These are phyloP conservation scores for Boletus mariae DNA, from an alignment of 1,284 basidiomycete genomes.

Conservation along the genomic window DNA sequence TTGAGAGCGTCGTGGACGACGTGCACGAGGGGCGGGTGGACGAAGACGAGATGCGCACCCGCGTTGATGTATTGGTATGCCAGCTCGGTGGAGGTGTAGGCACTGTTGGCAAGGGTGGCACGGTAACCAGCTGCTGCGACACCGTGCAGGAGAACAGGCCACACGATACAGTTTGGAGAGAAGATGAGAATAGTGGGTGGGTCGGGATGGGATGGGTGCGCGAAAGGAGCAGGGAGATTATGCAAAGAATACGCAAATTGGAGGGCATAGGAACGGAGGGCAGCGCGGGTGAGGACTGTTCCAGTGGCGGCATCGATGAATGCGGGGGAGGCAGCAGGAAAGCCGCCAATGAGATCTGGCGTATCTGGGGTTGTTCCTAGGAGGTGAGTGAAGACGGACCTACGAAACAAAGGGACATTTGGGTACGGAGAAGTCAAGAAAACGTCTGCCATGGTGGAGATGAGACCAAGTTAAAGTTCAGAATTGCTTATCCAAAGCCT, in stretches of 20 bases:
- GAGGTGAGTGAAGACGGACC: slow-evolving; percentile 54
- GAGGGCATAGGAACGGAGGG: slow-evolving; percentile 41
- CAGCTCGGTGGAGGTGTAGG: slow-evolving; percentile 44
- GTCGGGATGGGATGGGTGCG: slow-evolving; percentile 36
- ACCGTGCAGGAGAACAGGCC: slow-evolving; percentile 60
- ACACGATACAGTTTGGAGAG: slow-evolving; percentile 61
- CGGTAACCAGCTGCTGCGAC: slow-evolving; percentile 50
- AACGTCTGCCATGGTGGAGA: slow-evolving; percentile 13
- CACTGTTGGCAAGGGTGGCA: slow-evolving; percentile 45
- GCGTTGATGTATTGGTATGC: slow-evolving; percentile 53
- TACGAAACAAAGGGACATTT: slow-evolving; percentile 27
- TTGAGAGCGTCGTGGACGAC: slow-evolving; percentile 46
- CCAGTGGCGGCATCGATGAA: slow-evolving; percentile 68
- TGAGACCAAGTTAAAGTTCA: no score
- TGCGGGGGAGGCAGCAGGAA: slow-evolving; percentile 44
- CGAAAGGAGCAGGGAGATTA: slow-evolving; percentile 26
- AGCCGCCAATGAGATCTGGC: slow-evolving; percentile 39
- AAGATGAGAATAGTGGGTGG: slow-evolving; percentile 44
- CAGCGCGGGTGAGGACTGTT: slow-evolving; percentile 50
- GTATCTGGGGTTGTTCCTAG: slow-evolving; percentile 33
- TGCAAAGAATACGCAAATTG: slow-evolving; percentile 52
- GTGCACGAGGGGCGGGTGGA: slow-evolving; percentile 48
- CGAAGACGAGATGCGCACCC: slow-evolving; percentile 50
- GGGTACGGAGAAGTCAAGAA: slow-evolving; percentile 30
- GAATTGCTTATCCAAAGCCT: no score